Evolutionary conservation across 1,284 basidiomycete genomes (phyloP), one percentile per base, ranked within the genome.

Genomic region (Testicularia cyperi): DNA sequence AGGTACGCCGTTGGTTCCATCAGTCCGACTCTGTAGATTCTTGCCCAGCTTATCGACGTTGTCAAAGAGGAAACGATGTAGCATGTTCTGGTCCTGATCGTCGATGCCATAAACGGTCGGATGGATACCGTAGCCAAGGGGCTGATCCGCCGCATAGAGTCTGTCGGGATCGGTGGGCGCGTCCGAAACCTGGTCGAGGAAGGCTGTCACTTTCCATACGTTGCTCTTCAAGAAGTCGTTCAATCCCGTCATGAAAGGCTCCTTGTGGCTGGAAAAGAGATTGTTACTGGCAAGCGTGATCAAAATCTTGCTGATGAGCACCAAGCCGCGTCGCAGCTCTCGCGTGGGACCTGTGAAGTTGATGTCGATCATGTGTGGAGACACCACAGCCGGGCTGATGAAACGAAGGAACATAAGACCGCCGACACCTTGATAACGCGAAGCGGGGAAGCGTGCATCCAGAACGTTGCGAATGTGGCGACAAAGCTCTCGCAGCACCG

Each of bases 371-470:
- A 65, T 67, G 42, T 71, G 60, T 5, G 70, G 70, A 25, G 70
- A 63, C 6, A 71, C 70, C 10, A 73, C 60, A 10, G 67, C 70
- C 2, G 70, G 70, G 27, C 56, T 68, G 53, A 73, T 73, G 51
- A 73, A 69, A 23, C 70, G 63, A 21, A 73, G 53, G 36, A 73
- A 71, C 42, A 73, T 71, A 38, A 73, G 66, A 20, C 69, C 70
- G 5, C 69, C 70, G 9, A 71, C 66, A 20, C 70, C 70, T 26
- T 73, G 70, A 24, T 73, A 73, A 33, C 67, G 52, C 9, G 70
- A 67, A 28, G 58, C 52, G 20, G 70, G 70, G 48, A 73, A 73
- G 28, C 62, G 58, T 10, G 41, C 47, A 33, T 73, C 70, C 33
- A 71, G 66, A 19, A 71, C 46, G 16, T 42, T 46, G 40, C 69